Conservation (phyloP, 1,284 basidiomycete species). For the Austroboletus niveus region DNA sequence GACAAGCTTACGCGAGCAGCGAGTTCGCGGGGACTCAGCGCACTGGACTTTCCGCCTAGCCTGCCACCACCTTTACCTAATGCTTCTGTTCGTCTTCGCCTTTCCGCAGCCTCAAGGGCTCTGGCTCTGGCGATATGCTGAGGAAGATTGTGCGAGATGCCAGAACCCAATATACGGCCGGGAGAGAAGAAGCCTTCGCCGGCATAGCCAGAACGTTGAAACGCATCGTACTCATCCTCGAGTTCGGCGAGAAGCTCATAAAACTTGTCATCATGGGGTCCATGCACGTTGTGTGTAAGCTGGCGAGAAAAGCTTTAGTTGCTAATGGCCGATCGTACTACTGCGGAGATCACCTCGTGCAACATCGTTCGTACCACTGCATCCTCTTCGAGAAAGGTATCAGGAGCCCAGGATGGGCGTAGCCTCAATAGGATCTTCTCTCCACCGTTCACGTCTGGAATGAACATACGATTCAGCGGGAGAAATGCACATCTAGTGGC, state of each 20-base stretch:
- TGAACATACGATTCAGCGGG: slow-evolving; percentile 1
- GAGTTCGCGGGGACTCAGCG: slow-evolving; percentile 64
- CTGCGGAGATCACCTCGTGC: slow-evolving; percentile 60
- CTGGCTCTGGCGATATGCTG: slow-evolving; percentile 60
- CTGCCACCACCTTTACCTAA: slow-evolving; percentile 56
- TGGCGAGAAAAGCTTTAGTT: slow-evolving; percentile 28
- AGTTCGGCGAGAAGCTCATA: slow-evolving; percentile 77
- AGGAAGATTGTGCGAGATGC: slow-evolving; percentile 62
- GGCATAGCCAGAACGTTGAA: slow-evolving; percentile 74
- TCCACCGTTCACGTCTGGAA: slow-evolving; percentile 71
- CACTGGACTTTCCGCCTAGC: slow-evolving; percentile 45
- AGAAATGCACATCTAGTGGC: neutral
- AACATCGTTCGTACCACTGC: slow-evolving; percentile 78
- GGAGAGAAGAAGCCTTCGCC: slow-evolving; percentile 80
- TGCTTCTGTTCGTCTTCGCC: slow-evolving; percentile 47
- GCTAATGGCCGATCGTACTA: neutral
- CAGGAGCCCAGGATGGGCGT: slow-evolving; percentile 64
- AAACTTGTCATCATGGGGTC: slow-evolving; percentile 81
- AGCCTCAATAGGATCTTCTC: slow-evolving; percentile 79
- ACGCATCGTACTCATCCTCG: slow-evolving; percentile 78
- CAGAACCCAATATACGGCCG: slow-evolving; percentile 63
- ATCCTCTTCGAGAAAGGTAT: slow-evolving; percentile 75
- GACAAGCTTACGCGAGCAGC: slow-evolving; percentile 64
- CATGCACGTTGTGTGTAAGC: slow-evolving; percentile 87
- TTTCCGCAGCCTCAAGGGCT: slow-evolving; percentile 78